phyloP scores from a whole-genome alignment of 805 yeast species.

The Priceomyces melissophilus region DNA sequence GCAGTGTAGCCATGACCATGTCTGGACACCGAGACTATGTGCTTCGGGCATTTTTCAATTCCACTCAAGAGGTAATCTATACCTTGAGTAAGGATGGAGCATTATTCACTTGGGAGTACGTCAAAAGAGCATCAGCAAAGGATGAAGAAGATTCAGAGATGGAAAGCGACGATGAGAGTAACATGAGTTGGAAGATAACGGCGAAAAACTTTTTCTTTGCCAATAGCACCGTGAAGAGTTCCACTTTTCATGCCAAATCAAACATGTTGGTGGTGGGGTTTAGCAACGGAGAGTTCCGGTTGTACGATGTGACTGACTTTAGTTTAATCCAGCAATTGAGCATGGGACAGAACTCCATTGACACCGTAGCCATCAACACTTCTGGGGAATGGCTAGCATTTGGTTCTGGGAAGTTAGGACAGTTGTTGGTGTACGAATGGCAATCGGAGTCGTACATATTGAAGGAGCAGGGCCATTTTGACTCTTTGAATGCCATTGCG shows the following conservation, averaged over 20 bases:
- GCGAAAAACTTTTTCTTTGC: slow-evolving; percentile 72
- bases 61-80: slow-evolving; percentile 84
- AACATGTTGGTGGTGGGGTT: slow-evolving; percentile 86
- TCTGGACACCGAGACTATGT: slow-evolving; percentile 94
- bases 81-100: slow-evolving; percentile 96
- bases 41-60: slow-evolving; percentile 79
- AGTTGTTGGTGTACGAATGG: slow-evolving; percentile 96
- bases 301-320: slow-evolving; percentile 83
- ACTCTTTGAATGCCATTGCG: slow-evolving; percentile 74
- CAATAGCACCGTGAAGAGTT: slow-evolving; percentile 71
- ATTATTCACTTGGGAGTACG: slow-evolving; percentile 85
- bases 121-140: slow-evolving; percentile 50
- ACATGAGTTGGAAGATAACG: slow-evolving; percentile 76
- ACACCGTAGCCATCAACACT: slow-evolving; percentile 71
- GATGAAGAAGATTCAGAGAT: slow-evolving; percentile 35
- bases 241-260: slow-evolving; percentile 73
- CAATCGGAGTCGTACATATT: slow-evolving; percentile 93
- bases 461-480: slow-evolving; percentile 97
- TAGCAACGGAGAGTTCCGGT: slow-evolving; percentile 81
- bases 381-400: slow-evolving; percentile 97
- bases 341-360: slow-evolving; percentile 88
- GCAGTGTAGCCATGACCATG: slow-evolving; percentile 74
- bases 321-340: slow-evolving; percentile 78
- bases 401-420: slow-evolving; percentile 90
- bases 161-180: slow-evolving; percentile 35